Base-by-base conservation (phyloP, 2,329 filamentous ascomycete species). In the Moelleriella libera region DNA sequence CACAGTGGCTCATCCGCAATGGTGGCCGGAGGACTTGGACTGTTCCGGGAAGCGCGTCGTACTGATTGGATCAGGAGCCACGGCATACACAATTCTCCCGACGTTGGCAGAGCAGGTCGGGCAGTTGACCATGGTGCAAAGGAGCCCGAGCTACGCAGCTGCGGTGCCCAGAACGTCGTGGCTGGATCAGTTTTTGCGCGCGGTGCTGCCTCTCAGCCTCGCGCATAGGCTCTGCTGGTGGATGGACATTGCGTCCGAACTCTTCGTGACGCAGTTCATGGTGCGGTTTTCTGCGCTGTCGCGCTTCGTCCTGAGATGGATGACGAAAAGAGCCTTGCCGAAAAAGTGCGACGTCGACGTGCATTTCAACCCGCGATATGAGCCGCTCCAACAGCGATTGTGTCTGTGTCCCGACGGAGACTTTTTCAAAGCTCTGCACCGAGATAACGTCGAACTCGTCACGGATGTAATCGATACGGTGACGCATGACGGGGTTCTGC, bases 101-200 rank as follows among this genome's bases (percentile, higher is more conserved):
- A 75, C 72, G 44, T 64, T 94, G 43, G 77, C 80, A 1, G 66
- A 83, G 42, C 76, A 73, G 40, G 85, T 83, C 5, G 65, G 64
- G 5, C 73, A 76, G 11, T 79, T 88, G 30, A 90, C 85, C 1
- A 87, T 90, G 77, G 72, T 94, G 3, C 87, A 94, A 64, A 78
- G 88, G 48, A 87, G 80, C 43, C 88, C 88, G 0, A 75, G 74
- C 0, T 89, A 86, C 56, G 72, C 89, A 48, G 54, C 83, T 43
- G 67, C 74, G n/a, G 54, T 78, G 1, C 64, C 72, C 0, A 68
- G 71, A 29, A 57, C 58, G 6, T 68, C 68, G 42, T 48, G 51
- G 2, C 44, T 67, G 2, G 61, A 68, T 37, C 58, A 53, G 6
- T 54, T 66, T 1, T 51, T 75, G 4, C 67, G 64, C 8, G 59